Base-by-base conservation (phyloP, 345 rosid species). In the Gossypium australe region DNA sequence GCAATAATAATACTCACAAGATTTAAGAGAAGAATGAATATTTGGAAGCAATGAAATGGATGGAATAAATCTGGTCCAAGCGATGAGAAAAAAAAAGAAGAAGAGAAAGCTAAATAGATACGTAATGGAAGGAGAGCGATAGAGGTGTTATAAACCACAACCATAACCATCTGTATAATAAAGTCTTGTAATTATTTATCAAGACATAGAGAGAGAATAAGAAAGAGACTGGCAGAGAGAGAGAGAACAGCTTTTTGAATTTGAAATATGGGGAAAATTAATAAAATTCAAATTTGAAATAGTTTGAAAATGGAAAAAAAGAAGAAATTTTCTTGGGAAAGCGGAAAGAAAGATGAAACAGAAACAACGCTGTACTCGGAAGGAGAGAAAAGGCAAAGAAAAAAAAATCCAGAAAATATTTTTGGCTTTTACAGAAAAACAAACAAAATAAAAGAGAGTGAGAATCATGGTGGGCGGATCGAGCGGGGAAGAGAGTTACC, bases 271-370 rank as follows among this genome's bases (percentile, higher is more conserved):
- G 9, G 13, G 22, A 10, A 43, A 34, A 34, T 29, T 3, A 53
- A 59, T 12, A 25, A 59, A 27, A 24, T 66, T 55, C 43, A 75
- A 66, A 75, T 52, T 53, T 53, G 12, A 62, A 73, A 73, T 6
- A 34, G 25, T 69, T 69, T 29, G 14, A 74, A 44, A 62, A 58
- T 60, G 27, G 41, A 10, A 48, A 48, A 20, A 57, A 22, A 22
- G 6, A 57, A 11, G 20, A 18, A 63, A 47, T 0, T 38, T 74
- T 18, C 62, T 52, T n/a, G 61, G 56, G 70, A 65, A 74, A 49
- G 61, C 4, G 9, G 49, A 29, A 22, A 53, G 55, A 59, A 20
- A 63, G 45, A 13, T 51, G 57, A 51, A 74, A 64, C 41, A 20
- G 62, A 57, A 57, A 57, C 13, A 57, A 57, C 13, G 29, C 47